phyloP scores from a whole-genome alignment of 2,329 filamentous ascomycete genomes.

The Epichloe sibirici region DNA sequence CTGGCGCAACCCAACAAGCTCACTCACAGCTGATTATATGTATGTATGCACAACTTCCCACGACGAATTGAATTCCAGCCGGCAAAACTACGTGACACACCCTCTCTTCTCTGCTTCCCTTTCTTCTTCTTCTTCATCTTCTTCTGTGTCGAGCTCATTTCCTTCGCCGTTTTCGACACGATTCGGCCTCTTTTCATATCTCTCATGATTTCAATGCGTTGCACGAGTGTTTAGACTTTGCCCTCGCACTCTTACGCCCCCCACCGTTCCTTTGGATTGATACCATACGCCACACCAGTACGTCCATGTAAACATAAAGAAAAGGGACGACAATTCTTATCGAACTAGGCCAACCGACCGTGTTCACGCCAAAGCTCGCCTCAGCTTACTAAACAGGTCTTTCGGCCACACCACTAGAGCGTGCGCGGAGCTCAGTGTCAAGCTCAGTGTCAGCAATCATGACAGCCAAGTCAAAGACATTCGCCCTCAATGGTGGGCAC shows the following conservation, averaged over 20 bases:
- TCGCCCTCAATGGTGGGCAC: constrained; percentile 54
- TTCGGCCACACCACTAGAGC: neutral
- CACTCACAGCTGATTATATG: neutral
- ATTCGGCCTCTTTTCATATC: neutral
- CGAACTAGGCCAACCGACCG: neutral
- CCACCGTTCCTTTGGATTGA: neutral
- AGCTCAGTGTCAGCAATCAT: constrained; percentile 20
- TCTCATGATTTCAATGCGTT: neutral
- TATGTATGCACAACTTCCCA: neutral
- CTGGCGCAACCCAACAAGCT: neutral
- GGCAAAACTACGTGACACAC: constrained; percentile 7
- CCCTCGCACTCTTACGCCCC: neutral
- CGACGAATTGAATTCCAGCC: constrained; percentile 2
- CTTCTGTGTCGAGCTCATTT: neutral
- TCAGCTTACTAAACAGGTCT: constrained; percentile 1
- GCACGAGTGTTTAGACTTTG: neutral
- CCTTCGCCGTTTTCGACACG: neutral
- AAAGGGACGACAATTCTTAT: neutral
- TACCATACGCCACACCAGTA: neutral
- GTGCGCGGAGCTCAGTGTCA: neutral
- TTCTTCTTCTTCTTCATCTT: constrained; percentile 1
- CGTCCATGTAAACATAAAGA: constrained; percentile 9
- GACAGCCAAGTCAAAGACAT: constrained; percentile 40
- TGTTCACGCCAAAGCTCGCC: neutral
- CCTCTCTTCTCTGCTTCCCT: neutral